Conservation (phyloP, 441 rosid species). For the Populus hybrid region DNA sequence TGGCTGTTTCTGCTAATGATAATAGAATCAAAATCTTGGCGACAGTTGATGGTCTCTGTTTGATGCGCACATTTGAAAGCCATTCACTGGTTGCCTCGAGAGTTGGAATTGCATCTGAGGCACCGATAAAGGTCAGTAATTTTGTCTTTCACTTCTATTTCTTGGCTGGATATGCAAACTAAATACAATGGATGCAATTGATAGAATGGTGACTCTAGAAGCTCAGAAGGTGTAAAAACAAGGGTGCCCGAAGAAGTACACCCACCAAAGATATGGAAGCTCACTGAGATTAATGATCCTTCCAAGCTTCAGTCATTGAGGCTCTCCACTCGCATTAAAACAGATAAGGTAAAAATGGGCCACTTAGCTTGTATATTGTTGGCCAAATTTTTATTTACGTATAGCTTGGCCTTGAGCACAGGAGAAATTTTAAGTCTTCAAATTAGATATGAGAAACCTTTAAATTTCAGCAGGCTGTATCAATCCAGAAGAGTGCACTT, state of each 20-base stretch:
- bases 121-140: constrained; percentile 27
- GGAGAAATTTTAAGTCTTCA: not conserved
- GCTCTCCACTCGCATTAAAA: constrained; percentile 37
- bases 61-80: constrained; percentile 46
- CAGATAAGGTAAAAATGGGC: constrained; percentile 34
- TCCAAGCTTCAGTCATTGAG: constrained; percentile 53
- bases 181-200: constrained; percentile 11
- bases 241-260: constrained; percentile 46
- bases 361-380: not conserved
- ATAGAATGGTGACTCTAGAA: constrained; percentile 56
- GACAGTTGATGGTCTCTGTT: constrained; percentile 50
- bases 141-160: not conserved
- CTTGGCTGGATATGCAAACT: not conserved
- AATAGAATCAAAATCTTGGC: constrained; percentile 62
- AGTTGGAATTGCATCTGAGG: constrained; percentile 31
- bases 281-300: constrained; percentile 59
- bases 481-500: not conserved
- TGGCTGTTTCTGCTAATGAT: constrained; percentile 70
- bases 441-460: not conserved
- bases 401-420: not conserved
- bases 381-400: not conserved
- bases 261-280: constrained; percentile 45
- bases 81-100: constrained; percentile 33
- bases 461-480: not conserved
- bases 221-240: constrained; percentile 43